These are phyloP conservation scores for Penicillium sp. DNA, from an alignment of 2,329 filamentous ascomycete species.

Conservation along the genomic window DNA sequence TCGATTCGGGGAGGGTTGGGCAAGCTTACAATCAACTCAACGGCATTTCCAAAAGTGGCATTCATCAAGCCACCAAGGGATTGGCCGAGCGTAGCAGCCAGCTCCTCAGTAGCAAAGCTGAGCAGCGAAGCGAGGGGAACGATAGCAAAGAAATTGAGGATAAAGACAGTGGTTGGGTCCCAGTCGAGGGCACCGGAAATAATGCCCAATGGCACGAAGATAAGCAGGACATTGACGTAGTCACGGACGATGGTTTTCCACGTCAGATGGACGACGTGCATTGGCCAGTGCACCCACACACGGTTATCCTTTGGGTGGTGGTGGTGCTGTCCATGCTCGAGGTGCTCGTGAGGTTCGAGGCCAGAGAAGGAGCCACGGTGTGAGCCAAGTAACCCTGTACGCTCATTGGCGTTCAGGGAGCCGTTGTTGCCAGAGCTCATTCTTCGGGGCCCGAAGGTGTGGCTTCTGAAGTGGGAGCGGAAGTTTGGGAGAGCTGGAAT, in stretches of 20 bases:
- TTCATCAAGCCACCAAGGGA: constrained; percentile 63
- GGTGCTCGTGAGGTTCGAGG: constrained; percentile 15
- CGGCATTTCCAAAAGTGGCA: constrained; percentile 65
- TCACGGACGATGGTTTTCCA: constrained; percentile 48
- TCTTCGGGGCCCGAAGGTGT: constrained; percentile 31
- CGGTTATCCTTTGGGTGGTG: constrained; percentile 38
- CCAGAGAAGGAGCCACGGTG: constrained; percentile 20
- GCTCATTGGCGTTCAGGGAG: constrained; percentile 33
- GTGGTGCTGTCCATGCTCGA: constrained; percentile 14
- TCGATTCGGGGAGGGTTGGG: neutral
- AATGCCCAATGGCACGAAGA: constrained; percentile 65
- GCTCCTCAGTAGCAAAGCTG: constrained; percentile 64
- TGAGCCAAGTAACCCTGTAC: constrained; percentile 32
- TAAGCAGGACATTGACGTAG: constrained; percentile 59
- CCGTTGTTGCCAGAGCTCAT: constrained; percentile 36
- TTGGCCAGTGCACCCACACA: constrained; percentile 42
- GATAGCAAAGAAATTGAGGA: constrained; percentile 64
- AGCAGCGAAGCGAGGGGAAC: constrained; percentile 61
- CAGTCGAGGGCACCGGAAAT: constrained; percentile 59
- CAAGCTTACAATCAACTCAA: constrained; percentile 66
- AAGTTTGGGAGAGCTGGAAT: constrained; percentile 28
- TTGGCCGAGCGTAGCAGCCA: constrained; percentile 60
- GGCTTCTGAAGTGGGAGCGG: constrained; percentile 29
- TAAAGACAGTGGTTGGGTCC: constrained; percentile 58
- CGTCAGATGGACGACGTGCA: constrained; percentile 39